phyloP scores from a whole-genome alignment of 2,329 filamentous ascomycete species.

The Ophiostoma australiae region DNA sequence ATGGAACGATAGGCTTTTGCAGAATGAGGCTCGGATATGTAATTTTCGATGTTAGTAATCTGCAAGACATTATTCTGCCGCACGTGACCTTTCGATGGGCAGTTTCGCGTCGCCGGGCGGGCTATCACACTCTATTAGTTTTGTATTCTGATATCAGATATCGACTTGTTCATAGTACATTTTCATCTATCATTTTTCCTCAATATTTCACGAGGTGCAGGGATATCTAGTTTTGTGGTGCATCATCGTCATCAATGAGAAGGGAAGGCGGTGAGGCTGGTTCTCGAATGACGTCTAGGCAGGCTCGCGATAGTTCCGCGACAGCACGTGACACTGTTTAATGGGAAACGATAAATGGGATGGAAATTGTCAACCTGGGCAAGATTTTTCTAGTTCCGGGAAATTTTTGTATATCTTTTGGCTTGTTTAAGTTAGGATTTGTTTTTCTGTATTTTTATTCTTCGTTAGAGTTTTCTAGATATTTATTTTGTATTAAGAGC shows the following conservation, averaged over 20 bases:
- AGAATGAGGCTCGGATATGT: not conserved
- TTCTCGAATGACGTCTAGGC: slow-evolving; percentile 4
- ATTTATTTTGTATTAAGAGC: no score
- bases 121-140: not conserved
- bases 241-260: not conserved
- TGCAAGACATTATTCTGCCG: not conserved
- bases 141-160: not conserved
- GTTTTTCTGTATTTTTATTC: no score
- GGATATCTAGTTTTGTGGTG: not conserved
- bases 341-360: not conserved
- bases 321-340: slow-evolving; percentile 23
- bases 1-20: not conserved
- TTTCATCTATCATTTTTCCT: not conserved
- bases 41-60: not conserved
- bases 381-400: no score
- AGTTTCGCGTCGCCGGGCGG: not conserved
- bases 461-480: no score
- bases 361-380: not conserved
- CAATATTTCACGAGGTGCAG: not conserved
- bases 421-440: no score
- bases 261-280: not conserved
- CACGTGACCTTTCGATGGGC: not conserved
- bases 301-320: slow-evolving; percentile 23
- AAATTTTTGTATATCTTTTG: no score
- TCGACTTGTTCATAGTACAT: not conserved